Evolutionary conservation across 257 asterid genomes (phyloP), one percentile per base, ranked within the genome.

Genomic region (Solanum infundibuliforme): DNA sequence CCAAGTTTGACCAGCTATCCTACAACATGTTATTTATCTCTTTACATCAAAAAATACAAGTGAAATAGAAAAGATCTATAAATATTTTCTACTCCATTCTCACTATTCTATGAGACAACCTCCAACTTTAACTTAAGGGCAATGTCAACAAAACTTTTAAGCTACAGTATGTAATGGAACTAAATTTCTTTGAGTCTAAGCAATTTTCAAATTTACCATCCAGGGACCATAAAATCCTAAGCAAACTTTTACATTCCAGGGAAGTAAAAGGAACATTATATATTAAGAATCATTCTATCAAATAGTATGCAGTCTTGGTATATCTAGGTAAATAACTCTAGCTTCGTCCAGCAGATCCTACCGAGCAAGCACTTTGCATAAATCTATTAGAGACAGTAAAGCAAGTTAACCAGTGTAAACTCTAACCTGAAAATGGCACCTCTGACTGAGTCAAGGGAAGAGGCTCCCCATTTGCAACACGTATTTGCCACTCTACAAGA

Each of bases 401-500:
- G 83, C 71, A 86, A 69, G 27, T 4, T 58, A 86, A 41, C n/a
- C 73, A 86, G 48, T 27, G 39, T 86, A 23, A 36, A 43, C 83
- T 58, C 52, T 88, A 90, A 97, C 99, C 99, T 89, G 92, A 91
- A 89, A 97, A 93, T 58, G 99, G 99, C 86, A 97, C 98, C 91
- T 97, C 90, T 41, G 95, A 87, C 90, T 97, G 99, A 88, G 88
- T 92, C 72, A 97, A 86, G 62, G 98, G 99, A 91, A 97, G 99
- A 89, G 96, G 92, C 90, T 97, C 99, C 75, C 99, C 99, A 92
- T 94, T 95, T 89, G 99, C 98, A 89, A 97, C 90, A 88, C 96
- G 96, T 88, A 97, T 93, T 92, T 97, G 99, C 99, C 99, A 97
- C 91, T 97, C 99, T 89, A 97, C 99, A 85, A 97, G 99, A 93